Base-by-base conservation (phyloP, 2,329 filamentous ascomycete species). In the Thelonectria olida region DNA sequence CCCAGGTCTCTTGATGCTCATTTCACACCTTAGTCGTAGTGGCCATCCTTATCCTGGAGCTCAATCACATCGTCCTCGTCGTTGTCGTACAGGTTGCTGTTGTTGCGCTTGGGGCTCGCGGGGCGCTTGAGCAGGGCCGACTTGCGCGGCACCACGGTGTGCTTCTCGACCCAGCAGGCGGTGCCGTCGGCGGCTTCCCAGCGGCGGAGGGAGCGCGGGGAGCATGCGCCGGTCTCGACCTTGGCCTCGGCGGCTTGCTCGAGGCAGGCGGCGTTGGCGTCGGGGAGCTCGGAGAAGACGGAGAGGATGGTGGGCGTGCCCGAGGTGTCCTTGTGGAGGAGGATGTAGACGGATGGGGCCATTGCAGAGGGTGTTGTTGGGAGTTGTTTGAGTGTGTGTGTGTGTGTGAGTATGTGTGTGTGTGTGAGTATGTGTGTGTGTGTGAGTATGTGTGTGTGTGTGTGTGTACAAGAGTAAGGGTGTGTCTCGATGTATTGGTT, bases 91-190 rank as follows among this genome's bases (percentile, higher is more conserved):
- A 73, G 38, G 7, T 53, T 52, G 59, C 70, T 73, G 20, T 71
- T 63, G 28, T 72, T 72, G 39, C 70, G 67, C 62, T 65, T 64
- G 8, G 56, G 22, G 39, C 44, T 54, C 23, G 31, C 31, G 55
- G 55, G 62, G 49, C 34, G 54, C 54, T 17, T 20, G 41, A 55
- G 13, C 7, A 60, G 31, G 10, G 55, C 57, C 2, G 31, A 42
- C 58, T 71, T 69, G 49, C 62, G 63, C 19, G 58, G 62, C 19
- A 64, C 67, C 19, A 79, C 71, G 13, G 56, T 62, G 52, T 79
- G 77, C 38, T 67, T 60, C 71, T 79, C 77, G 27, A 79, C 77
- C 77, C 77, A 79, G 54, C 74, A 77, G 9, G 73, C 64, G 41
- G 67, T 65, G 5, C 77, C 77, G 20, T 78, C 76, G 7, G 75